phyloP scores from a whole-genome alignment of 2,329 filamentous ascomycete genomes.

The Ascochyta clinopodiicola region DNA sequence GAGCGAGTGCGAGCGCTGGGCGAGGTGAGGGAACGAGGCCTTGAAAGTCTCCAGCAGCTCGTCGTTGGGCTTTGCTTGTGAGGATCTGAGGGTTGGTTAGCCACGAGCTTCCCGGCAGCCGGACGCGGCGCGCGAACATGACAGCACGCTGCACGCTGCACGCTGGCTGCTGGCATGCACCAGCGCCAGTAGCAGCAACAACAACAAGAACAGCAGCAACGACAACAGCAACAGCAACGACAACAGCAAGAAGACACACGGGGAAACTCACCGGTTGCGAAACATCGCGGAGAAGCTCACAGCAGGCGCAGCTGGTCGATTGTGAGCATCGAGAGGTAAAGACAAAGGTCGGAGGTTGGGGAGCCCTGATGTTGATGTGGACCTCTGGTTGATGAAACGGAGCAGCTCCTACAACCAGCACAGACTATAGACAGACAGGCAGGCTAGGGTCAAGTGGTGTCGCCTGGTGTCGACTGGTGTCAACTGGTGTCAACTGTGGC shows the following conservation, averaged over 20 bases:
- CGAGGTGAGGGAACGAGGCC: constrained; percentile 78
- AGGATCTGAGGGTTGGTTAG: constrained; percentile 62
- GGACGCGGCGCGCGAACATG: constrained; percentile 40
- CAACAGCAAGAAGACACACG: constrained; percentile 1
- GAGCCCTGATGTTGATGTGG: constrained; percentile 23
- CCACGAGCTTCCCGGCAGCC: constrained; percentile 14
- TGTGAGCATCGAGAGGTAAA: constrained; percentile 41
- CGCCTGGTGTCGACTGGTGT: not conserved
- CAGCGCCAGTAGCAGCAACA: constrained; percentile 5
- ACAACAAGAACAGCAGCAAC: constrained; percentile 7
- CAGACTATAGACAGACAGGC: constrained; percentile 12
- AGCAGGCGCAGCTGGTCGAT: constrained; percentile 29
- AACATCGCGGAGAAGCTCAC: constrained; percentile 52
- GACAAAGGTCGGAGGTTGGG: constrained; percentile 34
- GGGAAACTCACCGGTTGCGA: constrained; percentile 53
- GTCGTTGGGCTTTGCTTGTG: constrained; percentile 83
- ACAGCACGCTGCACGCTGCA: constrained; percentile 18
- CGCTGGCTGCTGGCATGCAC: not conserved
- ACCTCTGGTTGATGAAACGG: constrained; percentile 42
- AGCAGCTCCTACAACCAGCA: constrained; percentile 37
- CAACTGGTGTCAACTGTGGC: constrained; percentile 11
- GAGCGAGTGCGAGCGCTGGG: constrained; percentile 53
- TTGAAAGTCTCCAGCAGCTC: constrained; percentile 85
- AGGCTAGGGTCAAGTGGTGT: constrained; percentile 5
- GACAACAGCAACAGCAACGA: not conserved